Conservation (phyloP, 2,329 filamentous ascomycete genomes). For the Westerdykella ornata region DNA sequence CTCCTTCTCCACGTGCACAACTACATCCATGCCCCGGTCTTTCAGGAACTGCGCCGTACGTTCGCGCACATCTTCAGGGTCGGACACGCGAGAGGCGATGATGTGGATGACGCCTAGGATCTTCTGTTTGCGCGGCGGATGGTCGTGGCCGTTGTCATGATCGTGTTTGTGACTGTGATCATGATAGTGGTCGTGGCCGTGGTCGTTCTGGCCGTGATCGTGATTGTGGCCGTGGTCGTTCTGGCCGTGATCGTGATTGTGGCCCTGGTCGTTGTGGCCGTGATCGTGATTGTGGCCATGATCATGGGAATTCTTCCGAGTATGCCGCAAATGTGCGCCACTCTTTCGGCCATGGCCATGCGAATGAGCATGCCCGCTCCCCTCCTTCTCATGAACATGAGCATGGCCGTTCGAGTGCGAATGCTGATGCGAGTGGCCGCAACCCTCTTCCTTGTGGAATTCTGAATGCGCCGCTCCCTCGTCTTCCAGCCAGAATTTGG, state of each 20-base stretch:
- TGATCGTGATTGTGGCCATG: constrained; percentile 21
- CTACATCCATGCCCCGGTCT: constrained; percentile 67
- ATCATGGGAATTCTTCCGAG: constrained; percentile 11
- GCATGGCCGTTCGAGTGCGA: constrained; percentile 24
- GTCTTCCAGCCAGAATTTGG: constrained; percentile 90
- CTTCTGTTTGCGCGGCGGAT: constrained; percentile 35
- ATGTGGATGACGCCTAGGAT: constrained; percentile 83
- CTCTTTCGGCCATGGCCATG: constrained; percentile 15
- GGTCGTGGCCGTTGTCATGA: constrained; percentile 34
- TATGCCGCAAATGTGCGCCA: constrained; percentile 17
- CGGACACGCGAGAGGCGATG: constrained; percentile 62
- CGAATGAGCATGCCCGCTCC: constrained; percentile 34
- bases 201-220: constrained; percentile 13
- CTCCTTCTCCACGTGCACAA: constrained; percentile 83
- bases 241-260: constrained; percentile 26
- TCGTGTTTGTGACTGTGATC: constrained; percentile 20
- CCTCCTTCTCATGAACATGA: constrained; percentile 22
- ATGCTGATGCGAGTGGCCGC: too few relatives aligned
- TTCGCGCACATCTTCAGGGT: constrained; percentile 75
- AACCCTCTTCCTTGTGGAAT: constrained; percentile 35
- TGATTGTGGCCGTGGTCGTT: constrained; percentile 20
- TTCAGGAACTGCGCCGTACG: constrained; percentile 66
- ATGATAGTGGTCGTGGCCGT: constrained; percentile 31
- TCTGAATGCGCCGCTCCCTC: constrained; percentile 40
- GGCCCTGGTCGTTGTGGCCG: constrained; percentile 6